Base-by-base conservation (phyloP, 441 rosid genomes). In the Capsella rubella region DNA sequence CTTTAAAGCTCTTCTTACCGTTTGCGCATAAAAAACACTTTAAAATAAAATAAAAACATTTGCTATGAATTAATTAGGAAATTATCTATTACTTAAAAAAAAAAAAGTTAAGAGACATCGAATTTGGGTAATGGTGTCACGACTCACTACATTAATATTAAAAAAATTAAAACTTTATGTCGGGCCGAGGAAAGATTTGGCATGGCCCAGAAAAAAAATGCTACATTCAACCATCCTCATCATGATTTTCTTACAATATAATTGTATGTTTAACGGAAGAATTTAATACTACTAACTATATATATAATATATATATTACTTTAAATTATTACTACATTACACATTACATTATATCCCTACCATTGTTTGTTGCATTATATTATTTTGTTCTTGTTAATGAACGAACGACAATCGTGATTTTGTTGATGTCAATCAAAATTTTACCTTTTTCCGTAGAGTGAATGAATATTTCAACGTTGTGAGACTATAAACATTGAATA, bases 131-230 rank as follows among this genome's bases (percentile, higher is more conserved):
- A 53, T 45, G 62, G 25, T 53, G 56, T 69, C 63, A 62, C 49
- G 37, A 61, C 27, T 54, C 63, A 76, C 35, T 69, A 21, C 52
- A 12, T 52, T 27, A 54, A 6, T 15, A 21, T 34, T n/a, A n/a
- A n/a, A n/a, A n/a, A n/a, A n/a, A n/a, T n/a, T 58, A 39, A 2
- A 60, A 42, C 37, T 14, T 31, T 70, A 71, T 53, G 71, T 64
- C 62, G 54, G 64, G 65, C 42, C 67, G 2, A 54, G 39, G 39
- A 43, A 63, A 70, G 18, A 76, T 76, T 47, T 63, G 72, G 47
- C 40, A 56, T 76, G 80, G 61, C 71, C 76, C 72, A 50, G 45
- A 59, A 70, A 35, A 35, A 21, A 76, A 70, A 46, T 70, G 76
- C 59, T 76, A 47, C 47, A 65, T 69, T 70, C 55, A 39, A 47